Conservation (phyloP, 176 grass and related monocot species). For the Zizania latifolia region DNA sequence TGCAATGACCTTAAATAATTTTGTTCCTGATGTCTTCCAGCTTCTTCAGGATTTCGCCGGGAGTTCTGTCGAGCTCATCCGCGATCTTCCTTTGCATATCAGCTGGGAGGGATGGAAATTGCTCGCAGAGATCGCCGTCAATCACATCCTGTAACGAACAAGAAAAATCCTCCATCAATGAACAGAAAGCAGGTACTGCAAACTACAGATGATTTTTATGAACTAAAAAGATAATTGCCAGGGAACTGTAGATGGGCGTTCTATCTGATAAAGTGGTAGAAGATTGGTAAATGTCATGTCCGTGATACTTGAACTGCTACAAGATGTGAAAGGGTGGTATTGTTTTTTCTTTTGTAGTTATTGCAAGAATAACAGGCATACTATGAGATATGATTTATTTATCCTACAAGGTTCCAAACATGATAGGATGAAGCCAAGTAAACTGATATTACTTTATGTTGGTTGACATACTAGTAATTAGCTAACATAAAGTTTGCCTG, state of each 20-base stretch:
- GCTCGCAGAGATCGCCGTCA: slow-evolving; percentile 95
- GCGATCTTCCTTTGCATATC: slow-evolving; percentile 99
- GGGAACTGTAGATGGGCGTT: neutral
- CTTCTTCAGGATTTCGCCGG: slow-evolving; percentile 96
- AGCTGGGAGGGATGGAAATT: slow-evolving; percentile 85
- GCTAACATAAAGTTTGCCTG: neutral
- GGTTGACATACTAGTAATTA: neutral
- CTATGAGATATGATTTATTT: neutral
- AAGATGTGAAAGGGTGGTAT: neutral
- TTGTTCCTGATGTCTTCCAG: slow-evolving; percentile 99
- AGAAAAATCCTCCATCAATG: slow-evolving; percentile 8
- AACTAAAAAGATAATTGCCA: neutral
- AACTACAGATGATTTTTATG: slow-evolving; percentile 3
- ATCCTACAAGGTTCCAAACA: neutral
- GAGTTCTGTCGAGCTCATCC: slow-evolving; percentile 85
- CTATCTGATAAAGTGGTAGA: neutral
- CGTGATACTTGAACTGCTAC: neutral
- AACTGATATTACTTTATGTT: neutral
- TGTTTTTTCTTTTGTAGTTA: neutral
- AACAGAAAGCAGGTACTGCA: neutral
- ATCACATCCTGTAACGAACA: slow-evolving; percentile 77
- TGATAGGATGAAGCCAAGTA: neutral
- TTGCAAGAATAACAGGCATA: neutral
- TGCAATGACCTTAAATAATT: slow-evolving; percentile 44
- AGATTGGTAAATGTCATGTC: neutral